These are phyloP conservation scores for Kuraishia molischiana DNA, from an alignment of 805 yeast genomes.

Conservation along the genomic window DNA sequence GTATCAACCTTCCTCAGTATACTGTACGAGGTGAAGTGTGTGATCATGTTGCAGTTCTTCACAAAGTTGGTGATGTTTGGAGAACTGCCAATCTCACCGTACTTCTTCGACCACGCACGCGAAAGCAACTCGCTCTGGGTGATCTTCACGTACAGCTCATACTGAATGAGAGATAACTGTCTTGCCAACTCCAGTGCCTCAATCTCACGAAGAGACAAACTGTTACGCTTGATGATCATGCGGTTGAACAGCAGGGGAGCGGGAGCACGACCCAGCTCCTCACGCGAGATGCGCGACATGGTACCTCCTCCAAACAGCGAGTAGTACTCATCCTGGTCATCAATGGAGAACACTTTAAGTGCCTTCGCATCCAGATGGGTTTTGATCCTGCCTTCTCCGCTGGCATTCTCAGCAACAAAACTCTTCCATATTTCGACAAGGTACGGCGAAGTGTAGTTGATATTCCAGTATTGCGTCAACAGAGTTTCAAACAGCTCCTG, in stretches of 20 bases:
- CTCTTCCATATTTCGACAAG: slow-evolving; percentile 19
- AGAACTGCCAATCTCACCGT: slow-evolving; percentile 44
- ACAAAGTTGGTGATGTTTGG: slow-evolving; percentile 55
- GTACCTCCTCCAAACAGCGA: neutral
- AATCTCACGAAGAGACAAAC: slow-evolving; percentile 39
- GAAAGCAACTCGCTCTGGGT: slow-evolving; percentile 65
- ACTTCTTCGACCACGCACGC: slow-evolving; percentile 62
- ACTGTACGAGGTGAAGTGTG: slow-evolving; percentile 73
- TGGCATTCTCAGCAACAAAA: neutral
- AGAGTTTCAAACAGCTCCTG: slow-evolving; percentile 57
- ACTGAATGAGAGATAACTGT: slow-evolving; percentile 77
- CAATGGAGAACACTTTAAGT: neutral
- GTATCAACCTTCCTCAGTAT: slow-evolving; percentile 58
- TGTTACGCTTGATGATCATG: slow-evolving; percentile 23
- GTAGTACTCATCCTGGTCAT: neutral
- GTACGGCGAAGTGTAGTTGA: slow-evolving; percentile 41
- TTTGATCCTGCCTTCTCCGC: neutral
- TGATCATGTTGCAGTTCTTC: slow-evolving; percentile 66
- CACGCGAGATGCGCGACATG: neutral
- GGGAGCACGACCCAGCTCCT: slow-evolving; percentile 4
- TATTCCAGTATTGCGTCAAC: slow-evolving; percentile 63
- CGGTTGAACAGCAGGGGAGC: slow-evolving; percentile 14
- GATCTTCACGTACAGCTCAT: slow-evolving; percentile 55
- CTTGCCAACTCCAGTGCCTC: slow-evolving; percentile 73
- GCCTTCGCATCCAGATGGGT: neutral